Conservation (phyloP, 805 yeast genomes). For the Ogataea trehaloabstinens region DNA sequence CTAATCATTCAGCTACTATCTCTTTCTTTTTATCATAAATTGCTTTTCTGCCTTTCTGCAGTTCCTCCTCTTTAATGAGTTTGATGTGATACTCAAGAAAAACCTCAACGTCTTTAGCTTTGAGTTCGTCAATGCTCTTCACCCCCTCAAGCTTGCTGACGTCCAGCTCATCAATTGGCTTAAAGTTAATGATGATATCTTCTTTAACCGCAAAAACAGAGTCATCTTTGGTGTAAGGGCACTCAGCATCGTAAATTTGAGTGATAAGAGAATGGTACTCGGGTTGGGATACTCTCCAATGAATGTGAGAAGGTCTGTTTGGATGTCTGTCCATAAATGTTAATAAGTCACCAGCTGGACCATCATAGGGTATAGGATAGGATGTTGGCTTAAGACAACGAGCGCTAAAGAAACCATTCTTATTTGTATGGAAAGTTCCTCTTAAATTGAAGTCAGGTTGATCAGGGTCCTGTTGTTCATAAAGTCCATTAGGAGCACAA, state of each 20-base stretch:
- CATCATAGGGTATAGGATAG: constrained; percentile 39
- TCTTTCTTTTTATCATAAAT: constrained; percentile 11
- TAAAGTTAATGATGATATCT: constrained; percentile 27
- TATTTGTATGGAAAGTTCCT: constrained; percentile 31
- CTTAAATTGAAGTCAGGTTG: constrained; percentile 34
- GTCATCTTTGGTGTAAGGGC: constrained; percentile 31
- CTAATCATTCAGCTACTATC: too few species aligned
- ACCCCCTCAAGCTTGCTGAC: constrained; percentile 9
- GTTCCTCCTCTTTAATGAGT: constrained; percentile 19
- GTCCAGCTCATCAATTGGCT: constrained; percentile 20
- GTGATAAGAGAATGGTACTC: constrained; percentile 33
- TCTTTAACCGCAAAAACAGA: constrained; percentile 37
- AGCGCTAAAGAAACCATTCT: constrained; percentile 27
- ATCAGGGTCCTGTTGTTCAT: constrained; percentile 37
- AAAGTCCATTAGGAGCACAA: constrained; percentile 37
- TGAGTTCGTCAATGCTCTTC: constrained; percentile 13
- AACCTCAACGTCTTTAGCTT: constrained; percentile 16
- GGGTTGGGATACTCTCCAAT: constrained; percentile 28
- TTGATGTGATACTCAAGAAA: constrained; percentile 22
- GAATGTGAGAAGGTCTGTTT: constrained; percentile 35
- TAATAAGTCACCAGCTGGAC: constrained; percentile 37
- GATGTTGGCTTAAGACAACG: constrained; percentile 34
- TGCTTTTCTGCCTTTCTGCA: constrained; percentile 18
- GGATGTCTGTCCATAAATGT: constrained; percentile 36
- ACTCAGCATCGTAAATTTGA: constrained; percentile 31